Evolutionary conservation across 148 eudicot genomes (phyloP).

Genomic region (Rhododendron ferrugineum): DNA sequence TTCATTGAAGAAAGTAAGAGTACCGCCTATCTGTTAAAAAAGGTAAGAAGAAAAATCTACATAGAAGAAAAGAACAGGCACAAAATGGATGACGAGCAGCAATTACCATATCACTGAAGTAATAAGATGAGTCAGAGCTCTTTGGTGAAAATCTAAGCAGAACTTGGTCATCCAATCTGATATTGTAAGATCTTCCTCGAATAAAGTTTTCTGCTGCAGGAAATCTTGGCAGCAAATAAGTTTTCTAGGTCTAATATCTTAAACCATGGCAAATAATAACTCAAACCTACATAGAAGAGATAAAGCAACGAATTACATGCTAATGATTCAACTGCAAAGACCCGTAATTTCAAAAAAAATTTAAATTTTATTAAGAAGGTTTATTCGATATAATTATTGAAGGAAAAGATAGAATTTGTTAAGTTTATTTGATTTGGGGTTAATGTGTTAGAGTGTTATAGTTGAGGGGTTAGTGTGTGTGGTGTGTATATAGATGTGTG

Average conservation of each 20-base stretch:
- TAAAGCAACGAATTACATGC: constrained; percentile 54
- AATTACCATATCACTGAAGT: constrained; percentile 87
- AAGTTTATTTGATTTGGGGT: no score
- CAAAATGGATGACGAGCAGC: not conserved
- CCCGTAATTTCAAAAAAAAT: no score
- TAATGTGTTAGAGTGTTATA: no score
- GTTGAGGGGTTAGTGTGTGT: no score
- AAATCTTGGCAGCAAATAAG: constrained; percentile 49
- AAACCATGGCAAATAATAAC: not conserved
- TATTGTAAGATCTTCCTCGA: constrained; percentile 92
- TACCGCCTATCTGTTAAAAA: constrained; percentile 82
- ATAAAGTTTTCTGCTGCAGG: constrained; percentile 95
- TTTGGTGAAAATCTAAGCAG: constrained; percentile 90
- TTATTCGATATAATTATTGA: no score
- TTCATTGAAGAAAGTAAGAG: constrained; percentile 86
- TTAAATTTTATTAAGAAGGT: no score
- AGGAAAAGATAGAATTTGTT: no score
- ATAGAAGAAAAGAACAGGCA: not conserved
- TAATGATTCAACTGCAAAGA: constrained; percentile 56
- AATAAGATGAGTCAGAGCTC: constrained; percentile 88
- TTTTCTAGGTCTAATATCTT: constrained; percentile 7
- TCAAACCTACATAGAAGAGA: constrained; percentile 2
- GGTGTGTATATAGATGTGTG: no score
- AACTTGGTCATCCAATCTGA: constrained; percentile 95
- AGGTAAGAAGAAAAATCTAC: constrained; percentile 2